Conservation (phyloP, 148 eudicot genomes). For the Cornus kousa region DNA sequence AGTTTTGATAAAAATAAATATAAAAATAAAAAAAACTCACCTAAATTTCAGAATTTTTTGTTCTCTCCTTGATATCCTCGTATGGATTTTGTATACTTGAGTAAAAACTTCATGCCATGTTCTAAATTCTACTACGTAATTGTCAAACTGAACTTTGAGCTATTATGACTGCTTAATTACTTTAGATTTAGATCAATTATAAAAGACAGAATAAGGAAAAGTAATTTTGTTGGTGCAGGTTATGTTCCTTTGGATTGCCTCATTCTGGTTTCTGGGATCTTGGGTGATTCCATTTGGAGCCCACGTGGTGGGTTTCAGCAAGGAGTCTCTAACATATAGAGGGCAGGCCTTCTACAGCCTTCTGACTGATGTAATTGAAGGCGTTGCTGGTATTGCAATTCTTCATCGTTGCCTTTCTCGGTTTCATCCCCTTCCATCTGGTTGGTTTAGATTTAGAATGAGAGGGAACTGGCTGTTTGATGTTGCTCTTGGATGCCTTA, state of each 20-base stretch:
- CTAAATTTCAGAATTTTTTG: no score
- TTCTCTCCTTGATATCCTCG: no score
- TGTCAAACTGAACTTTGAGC: not conserved
- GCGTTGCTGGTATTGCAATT: slow-evolving; percentile 73
- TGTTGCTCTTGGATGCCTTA: slow-evolving; percentile 71
- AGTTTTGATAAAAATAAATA: not conserved
- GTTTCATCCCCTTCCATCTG: slow-evolving; percentile 73
- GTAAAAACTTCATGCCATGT: no score
- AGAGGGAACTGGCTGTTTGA: slow-evolving; percentile 77
- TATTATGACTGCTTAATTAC: not conserved
- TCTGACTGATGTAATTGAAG: slow-evolving; percentile 70
- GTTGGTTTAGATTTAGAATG: slow-evolving; percentile 73
- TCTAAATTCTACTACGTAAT: no score
- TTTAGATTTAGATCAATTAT: not conserved
- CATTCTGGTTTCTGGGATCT: slow-evolving; percentile 83
- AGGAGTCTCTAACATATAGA: slow-evolving; percentile 63
- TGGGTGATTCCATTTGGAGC: slow-evolving; percentile 90
- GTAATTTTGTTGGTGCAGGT: slow-evolving; percentile 43
- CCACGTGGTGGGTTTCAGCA: slow-evolving; percentile 64
- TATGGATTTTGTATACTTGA: no score
- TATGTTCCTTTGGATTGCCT: slow-evolving; percentile 64
- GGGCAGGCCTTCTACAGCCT: slow-evolving; percentile 88
- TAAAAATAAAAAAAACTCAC: no score
- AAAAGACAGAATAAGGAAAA: not conserved
- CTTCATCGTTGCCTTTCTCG: slow-evolving; percentile 65